Conservation (phyloP, 768 basidiomycete species). For the Crassisporium funariophilum region DNA sequence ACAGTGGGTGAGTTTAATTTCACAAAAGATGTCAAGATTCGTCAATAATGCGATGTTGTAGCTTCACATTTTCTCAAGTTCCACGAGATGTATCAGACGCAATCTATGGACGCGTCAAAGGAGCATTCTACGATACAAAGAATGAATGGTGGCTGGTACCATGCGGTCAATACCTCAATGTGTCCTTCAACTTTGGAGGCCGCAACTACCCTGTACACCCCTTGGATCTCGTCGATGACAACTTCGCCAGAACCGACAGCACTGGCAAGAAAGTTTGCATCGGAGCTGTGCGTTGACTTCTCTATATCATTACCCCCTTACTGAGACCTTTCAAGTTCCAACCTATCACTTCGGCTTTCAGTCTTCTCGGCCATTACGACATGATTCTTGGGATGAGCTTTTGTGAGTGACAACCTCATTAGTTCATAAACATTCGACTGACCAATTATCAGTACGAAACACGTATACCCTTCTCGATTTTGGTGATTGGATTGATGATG, state of each 20-base stretch:
- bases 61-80: conserved; percentile 57
- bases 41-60: conserved; percentile 3
- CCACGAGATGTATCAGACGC: conserved; percentile 75
- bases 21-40: conserved; percentile 3
- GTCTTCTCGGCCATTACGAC: conserved; percentile 75
- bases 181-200: conserved; percentile 75
- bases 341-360: conserved; percentile 80
- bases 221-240: conserved; percentile 65
- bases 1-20: conserved; percentile 57
- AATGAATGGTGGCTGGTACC: conserved; percentile 72
- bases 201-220: conserved; percentile 72
- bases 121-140: conserved; percentile 61
- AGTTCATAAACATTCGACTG: conserved; percentile 8
- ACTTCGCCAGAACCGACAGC: conserved; percentile 48
- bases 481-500: conserved; percentile 62
- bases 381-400: conserved; percentile 85
- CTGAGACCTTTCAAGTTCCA: conserved; percentile 77
- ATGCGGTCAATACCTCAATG: conserved; percentile 70
- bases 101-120: conserved; percentile 78
- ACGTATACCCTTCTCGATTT: conserved; percentile 72
- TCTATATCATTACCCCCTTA: neutral
- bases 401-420: conserved; percentile 43
- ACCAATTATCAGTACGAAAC: conserved; percentile 64
- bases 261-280: conserved; percentile 62
- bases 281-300: conserved; percentile 68